Base-by-base conservation (phyloP, 2,329 filamentous ascomycete genomes). In the Alternaria sp. region DNA sequence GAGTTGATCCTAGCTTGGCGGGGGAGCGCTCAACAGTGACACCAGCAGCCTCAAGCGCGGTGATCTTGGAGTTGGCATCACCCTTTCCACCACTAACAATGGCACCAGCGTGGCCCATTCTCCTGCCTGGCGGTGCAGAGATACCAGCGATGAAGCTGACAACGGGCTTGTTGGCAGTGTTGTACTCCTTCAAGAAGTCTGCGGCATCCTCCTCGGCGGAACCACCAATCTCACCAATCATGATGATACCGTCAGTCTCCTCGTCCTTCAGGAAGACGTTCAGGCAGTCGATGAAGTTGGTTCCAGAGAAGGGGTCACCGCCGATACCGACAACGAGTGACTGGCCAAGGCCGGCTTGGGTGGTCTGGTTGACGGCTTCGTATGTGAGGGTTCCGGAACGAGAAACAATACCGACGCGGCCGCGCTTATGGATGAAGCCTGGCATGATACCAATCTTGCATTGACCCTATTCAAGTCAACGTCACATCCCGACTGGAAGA, bases 361-460 rank as follows among this genome's bases (percentile, higher is more conserved):
- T 98, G 78, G 96, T 99, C 86, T 99, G 96, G 89, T 98, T 98
- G 84, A 99, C 96, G 80, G 96, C 96, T 87, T 99, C 96, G 87
- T 99, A 99, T 79, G 96, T 99, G 70, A 99, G 90, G 74, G 96
- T 99, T 79, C 96, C 96, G 79, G 96, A 98, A 77, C 96, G 92
- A 76, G 94, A 97, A 83, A 99, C 96, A 82, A 99, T 98, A 80
- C 96, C 96, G 80, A 99, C 94, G 82, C 96, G 94, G 77, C 96
- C 96, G 83, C 94, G 93, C 89, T 98, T 98, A 90, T 99, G 96
- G 86, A 99, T 98, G 88, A 98, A 97, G 78, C 96, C 96, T 71
- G 96, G 93, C 96, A 99, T 98, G 86, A 99, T 99, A 81, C 96
- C 96, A 80, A 99, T 98, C 87, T 99, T 99, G 90, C 96, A 99